These are phyloP conservation scores for Bryopsis sp. DNA, from an alignment of 139 green algal genomes.

Conservation along the genomic window DNA sequence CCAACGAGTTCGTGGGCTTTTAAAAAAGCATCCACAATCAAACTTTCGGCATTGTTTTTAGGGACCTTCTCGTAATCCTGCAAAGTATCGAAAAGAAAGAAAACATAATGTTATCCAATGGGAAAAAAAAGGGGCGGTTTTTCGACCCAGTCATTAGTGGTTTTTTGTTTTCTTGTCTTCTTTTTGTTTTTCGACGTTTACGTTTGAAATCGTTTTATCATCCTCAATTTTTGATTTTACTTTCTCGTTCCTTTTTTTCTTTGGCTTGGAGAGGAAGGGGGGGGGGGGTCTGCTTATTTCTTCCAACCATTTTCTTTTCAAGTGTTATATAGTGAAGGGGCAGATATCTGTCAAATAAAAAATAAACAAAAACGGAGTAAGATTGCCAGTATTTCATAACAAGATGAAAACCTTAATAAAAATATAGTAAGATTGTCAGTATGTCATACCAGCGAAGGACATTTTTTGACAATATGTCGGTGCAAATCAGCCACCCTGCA, in stretches of 20 bases:
- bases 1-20: too few species aligned
- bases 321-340: too few species aligned
- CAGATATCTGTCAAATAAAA: background rate
- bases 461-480: background rate
- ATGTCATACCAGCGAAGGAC: background rate
- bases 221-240: background rate
- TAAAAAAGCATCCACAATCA: slow-evolving; percentile 10
- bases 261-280: too few species aligned
- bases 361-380: background rate
- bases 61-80: background rate
- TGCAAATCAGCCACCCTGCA: slow-evolving; percentile 6
- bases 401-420: background rate
- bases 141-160: too few species aligned
- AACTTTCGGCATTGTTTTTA: background rate
- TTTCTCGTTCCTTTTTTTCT: too few species aligned
- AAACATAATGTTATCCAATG: background rate
- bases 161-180: too few species aligned
- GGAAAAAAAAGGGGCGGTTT: background rate
- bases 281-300: too few species aligned
- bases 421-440: background rate
- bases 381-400: background rate
- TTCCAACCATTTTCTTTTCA: too few species aligned
- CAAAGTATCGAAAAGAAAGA: background rate
- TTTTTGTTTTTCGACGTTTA: slow-evolving; percentile 78
- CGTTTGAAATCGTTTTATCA: slow-evolving; percentile 76